phyloP scores from a whole-genome alignment of 2,329 filamentous ascomycete genomes.

The Emergomyces pasteurianus region DNA sequence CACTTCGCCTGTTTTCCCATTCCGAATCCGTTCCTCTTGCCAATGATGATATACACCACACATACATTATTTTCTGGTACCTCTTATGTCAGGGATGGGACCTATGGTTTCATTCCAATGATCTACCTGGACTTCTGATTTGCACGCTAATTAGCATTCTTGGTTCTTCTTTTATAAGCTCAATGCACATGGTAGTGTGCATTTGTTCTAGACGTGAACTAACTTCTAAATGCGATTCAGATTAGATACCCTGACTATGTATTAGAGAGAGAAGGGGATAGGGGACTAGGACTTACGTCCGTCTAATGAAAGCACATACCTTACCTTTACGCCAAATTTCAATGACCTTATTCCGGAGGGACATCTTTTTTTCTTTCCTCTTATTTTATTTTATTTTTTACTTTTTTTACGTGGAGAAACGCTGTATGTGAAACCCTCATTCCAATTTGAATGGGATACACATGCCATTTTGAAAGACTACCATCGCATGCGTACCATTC shows the following conservation, averaged over 20 bases:
- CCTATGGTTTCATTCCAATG: conserved; percentile 45
- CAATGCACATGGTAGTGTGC: not conserved
- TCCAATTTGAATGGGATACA: not conserved
- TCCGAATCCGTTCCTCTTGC: conserved; percentile 5
- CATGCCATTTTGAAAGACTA: not conserved
- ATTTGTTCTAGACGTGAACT: not conserved
- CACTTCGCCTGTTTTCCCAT: conserved; percentile 18
- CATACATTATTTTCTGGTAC: conserved; percentile 68
- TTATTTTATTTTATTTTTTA: not conserved
- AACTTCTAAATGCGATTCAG: not conserved
- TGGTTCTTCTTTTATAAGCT: not conserved
- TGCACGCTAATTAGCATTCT: not conserved
- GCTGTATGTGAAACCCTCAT: not conserved
- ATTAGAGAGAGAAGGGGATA: not conserved
- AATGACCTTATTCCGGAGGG: not conserved
- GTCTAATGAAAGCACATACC: too few species aligned
- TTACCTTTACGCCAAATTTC: not conserved
- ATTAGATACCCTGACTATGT: not conserved
- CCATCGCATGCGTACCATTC: not conserved
- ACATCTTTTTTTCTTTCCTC: too few species aligned
- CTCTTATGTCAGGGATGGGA: conserved; percentile 67
- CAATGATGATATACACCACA: conserved; percentile 57
- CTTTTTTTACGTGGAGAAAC: not conserved
- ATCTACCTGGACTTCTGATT: conserved; percentile 72
- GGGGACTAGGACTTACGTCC: not conserved